Percentiles rank a stretch among this genome's conserved stretches.
Evolutionary conservation across 192 early-diverging fungal species (phyloP).

Genomic region (Dimargaris verticillata): DNA sequence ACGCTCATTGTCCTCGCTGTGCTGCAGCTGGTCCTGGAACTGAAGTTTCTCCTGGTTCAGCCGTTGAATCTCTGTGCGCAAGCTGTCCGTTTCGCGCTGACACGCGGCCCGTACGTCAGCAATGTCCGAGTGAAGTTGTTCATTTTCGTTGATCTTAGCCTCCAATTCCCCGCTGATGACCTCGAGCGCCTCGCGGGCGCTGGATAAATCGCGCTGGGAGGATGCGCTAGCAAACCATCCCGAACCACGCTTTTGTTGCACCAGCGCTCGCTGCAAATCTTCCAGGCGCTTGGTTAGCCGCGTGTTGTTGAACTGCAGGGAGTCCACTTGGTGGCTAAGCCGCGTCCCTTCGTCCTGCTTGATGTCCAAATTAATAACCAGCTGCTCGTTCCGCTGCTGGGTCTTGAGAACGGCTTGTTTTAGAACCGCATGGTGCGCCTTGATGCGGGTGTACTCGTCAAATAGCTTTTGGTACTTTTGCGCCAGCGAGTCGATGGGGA

Average conservation of each 20-base stretch:
- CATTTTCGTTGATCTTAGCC: conserved; percentile 9
- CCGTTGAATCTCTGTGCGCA: not conserved
- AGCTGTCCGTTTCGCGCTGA: too few relatives aligned
- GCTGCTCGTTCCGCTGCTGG: not conserved
- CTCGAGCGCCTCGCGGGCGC: conserved; percentile 9
- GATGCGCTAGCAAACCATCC: not conserved
- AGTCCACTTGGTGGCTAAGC: not conserved
- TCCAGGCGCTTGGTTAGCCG: conserved; percentile 9
- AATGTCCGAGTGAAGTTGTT: not conserved
- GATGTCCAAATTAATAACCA: not conserved
- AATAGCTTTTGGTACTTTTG: conserved; percentile 10
- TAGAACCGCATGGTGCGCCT: conserved; percentile 7
- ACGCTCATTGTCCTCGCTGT: conserved; percentile 3
- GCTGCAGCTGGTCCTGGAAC: conserved; percentile 7
- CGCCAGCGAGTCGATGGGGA: conserved; percentile 1
- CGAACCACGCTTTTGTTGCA: not conserved
- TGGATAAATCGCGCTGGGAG: conserved; percentile 7
- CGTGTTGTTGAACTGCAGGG: conserved; percentile 4
- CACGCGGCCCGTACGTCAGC: not conserved
- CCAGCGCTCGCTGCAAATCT: not conserved
- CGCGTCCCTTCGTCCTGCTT: not conserved
- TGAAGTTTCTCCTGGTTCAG: not conserved
- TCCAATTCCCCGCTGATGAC: conserved; percentile 5
- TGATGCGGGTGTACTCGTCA: conserved; percentile 7
- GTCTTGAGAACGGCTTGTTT: conserved; percentile 4